Base-by-base conservation (phyloP, 2,329 filamentous ascomycete genomes). In the Reticulascus tulasneorum region DNA sequence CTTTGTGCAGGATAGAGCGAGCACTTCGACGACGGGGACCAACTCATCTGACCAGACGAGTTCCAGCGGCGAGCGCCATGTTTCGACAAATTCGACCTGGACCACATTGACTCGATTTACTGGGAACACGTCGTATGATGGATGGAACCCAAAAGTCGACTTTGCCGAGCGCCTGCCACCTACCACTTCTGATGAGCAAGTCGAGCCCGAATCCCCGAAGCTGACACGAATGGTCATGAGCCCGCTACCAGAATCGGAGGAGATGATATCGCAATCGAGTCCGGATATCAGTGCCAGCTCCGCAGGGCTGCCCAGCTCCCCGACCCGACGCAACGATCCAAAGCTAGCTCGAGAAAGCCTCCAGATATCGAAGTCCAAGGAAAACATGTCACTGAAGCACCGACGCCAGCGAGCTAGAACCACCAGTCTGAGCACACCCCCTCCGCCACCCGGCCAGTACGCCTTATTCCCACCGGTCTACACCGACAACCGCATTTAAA, bases 101-200 rank as follows among this genome's bases (percentile, higher is more conserved):
- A 77, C 75, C 1, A 69, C 69, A 24, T 61, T 73, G 39, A 77
- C 73, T 6, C 67, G 71, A 6, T 63, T 74, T 51, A 79, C 74
- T 5, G 58, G 62, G 27, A 77, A 72, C 59, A 75, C 67, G 39
- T 65, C 59, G 10, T 73, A 44, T 17, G 44, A 46, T 29, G 41
- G 41, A n/a, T 46, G 44, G 44, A 41, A 46, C 32, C 35, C 44
- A 17, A 46, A 57, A 48, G 47, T 48, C 2, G 60, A 64, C 13
- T 45, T 47, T 6, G 46, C 50, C 7, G 63, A 64, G 22, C 51
- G 50, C 19, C 40, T 58, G 23, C 51, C 54, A n/a, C 44, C 47
- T 21, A 47, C 50, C 19, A 50, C 36, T 21, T 17, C n/a, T 13
- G 44, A 44, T 12, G 39, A 51, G 18, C 32, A 50, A 8, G 32